A percentile compares a stretch with the other conserved stretches of the same genome.
These are phyloP conservation scores for Ophiostoma quercus DNA, from an alignment of 2,329 filamentous ascomycete genomes.

Conservation along the genomic window DNA sequence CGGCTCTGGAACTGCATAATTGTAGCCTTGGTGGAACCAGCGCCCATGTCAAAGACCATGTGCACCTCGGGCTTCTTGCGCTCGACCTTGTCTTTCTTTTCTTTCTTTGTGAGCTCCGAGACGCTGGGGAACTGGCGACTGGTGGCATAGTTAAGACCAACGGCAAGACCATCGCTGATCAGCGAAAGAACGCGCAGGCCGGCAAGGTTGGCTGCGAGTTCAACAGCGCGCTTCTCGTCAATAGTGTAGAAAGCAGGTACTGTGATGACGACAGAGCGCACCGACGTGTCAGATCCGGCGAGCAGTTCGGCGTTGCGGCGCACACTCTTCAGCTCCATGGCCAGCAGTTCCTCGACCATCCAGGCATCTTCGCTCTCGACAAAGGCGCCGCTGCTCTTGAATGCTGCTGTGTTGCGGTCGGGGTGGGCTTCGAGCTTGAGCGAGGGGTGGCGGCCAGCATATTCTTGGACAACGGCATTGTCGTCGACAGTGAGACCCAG, in stretches of 20 bases:
- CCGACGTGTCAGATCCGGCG: slow-evolving; percentile 66
- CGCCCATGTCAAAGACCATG: slow-evolving; percentile 95
- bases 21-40: slow-evolving; percentile 86
- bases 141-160: slow-evolving; percentile 93
- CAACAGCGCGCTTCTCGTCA: slow-evolving; percentile 82
- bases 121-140: slow-evolving; percentile 81
- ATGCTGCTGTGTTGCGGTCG: slow-evolving; percentile 64
- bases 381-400: slow-evolving; percentile 68
- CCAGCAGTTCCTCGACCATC: slow-evolving; percentile 87
- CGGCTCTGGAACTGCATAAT: slow-evolving; percentile 84
- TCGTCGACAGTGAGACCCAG: slow-evolving; percentile 65
- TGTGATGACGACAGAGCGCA: slow-evolving; percentile 82
- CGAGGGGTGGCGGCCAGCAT: slow-evolving; percentile 70
- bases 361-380: slow-evolving; percentile 57
- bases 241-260: slow-evolving; percentile 84
- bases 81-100: slow-evolving; percentile 38
- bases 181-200: slow-evolving; percentile 80
- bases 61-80: slow-evolving; percentile 86
- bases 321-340: slow-evolving; percentile 93
- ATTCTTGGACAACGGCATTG: slow-evolving; percentile 60
- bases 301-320: slow-evolving; percentile 80
- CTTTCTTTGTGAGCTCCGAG: slow-evolving; percentile 57
- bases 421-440: slow-evolving; percentile 58
- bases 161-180: slow-evolving; percentile 83
- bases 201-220: slow-evolving; percentile 78